phyloP scores from a whole-genome alignment of 345 rosid genomes.

The Chamaenerion angustifolium region DNA sequence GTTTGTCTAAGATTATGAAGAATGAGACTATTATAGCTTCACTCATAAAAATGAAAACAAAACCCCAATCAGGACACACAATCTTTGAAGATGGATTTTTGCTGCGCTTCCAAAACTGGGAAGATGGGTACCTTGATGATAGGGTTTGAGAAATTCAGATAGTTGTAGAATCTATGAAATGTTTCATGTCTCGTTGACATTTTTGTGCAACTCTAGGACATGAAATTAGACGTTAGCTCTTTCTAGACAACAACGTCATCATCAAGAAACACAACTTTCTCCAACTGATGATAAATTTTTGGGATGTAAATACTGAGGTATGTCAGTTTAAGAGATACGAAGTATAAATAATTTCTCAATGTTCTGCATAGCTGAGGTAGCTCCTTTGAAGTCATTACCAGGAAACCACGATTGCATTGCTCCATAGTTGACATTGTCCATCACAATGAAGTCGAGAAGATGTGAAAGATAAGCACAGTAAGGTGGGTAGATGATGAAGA shows the following conservation, averaged over 20 bases:
- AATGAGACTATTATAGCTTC: too few relatives aligned
- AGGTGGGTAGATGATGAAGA: too few relatives aligned
- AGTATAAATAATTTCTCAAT: constrained; percentile 34
- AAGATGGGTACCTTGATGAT: too few relatives aligned
- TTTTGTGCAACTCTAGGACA: constrained; percentile 34
- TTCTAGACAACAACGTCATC: constrained; percentile 62
- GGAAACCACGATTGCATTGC: constrained; percentile 49
- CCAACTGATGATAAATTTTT: constrained; percentile 33
- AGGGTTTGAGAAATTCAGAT: constrained; percentile 45
- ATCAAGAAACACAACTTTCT: constrained; percentile 49
- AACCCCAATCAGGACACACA: constrained; percentile 6
- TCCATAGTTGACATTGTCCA: constrained; percentile 28
- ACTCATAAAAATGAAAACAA: too few relatives aligned
- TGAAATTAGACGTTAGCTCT: constrained; percentile 36
- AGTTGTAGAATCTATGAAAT: constrained; percentile 38
- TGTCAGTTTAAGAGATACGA: constrained; percentile 33
- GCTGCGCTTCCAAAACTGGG: too few relatives aligned
- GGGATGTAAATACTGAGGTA: constrained; percentile 53
- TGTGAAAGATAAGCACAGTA: too few relatives aligned
- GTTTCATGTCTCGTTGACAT: constrained; percentile 58
- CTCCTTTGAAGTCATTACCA: constrained; percentile 26
- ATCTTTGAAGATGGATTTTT: too few relatives aligned
- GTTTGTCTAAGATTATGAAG: too few relatives aligned
- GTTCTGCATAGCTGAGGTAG: constrained; percentile 29
- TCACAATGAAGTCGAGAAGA: too few relatives aligned